Percentiles rank a stretch among this genome's conserved stretches.
Evolutionary conservation across 1,284 basidiomycete genomes (phyloP).

Genomic region (Apiotrichum veenhuisii): DNA sequence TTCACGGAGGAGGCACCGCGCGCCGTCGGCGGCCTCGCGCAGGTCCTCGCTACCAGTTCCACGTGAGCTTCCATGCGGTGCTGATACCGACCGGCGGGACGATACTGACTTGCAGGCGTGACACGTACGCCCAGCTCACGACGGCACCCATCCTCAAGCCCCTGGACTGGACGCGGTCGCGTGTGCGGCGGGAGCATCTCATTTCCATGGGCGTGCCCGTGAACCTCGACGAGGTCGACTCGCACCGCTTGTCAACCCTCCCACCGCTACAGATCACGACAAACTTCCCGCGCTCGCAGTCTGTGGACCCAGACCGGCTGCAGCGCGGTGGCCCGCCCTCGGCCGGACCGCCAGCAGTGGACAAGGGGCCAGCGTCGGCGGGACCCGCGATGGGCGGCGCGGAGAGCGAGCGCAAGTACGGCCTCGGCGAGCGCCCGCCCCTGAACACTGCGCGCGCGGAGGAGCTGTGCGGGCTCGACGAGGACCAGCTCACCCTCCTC

Average conservation of each 20-base stretch:
- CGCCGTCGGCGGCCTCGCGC: slow-evolving; percentile 71
- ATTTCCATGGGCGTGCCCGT: slow-evolving; percentile 86
- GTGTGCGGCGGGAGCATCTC: slow-evolving; percentile 79
- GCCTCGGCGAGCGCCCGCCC: slow-evolving; percentile 65
- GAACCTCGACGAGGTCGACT: slow-evolving; percentile 83
- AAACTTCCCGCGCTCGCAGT: slow-evolving; percentile 50
- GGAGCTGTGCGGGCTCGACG: slow-evolving; percentile 62
- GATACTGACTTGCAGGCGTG: slow-evolving; percentile 57
- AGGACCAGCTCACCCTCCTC: slow-evolving; percentile 63
- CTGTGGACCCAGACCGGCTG: slow-evolving; percentile 23
- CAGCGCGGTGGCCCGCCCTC: slow-evolving; percentile 12
- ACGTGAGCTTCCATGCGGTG: slow-evolving; percentile 56
- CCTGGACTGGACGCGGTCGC: slow-evolving; percentile 85
- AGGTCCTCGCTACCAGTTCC: slow-evolving; percentile 63
- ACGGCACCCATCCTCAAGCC: slow-evolving; percentile 57
- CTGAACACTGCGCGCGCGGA: slow-evolving; percentile 64
- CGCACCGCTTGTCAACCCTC: slow-evolving; percentile 63
- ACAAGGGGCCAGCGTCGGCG: slow-evolving; percentile 52
- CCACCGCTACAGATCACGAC: slow-evolving; percentile 76
- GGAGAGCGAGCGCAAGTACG: slow-evolving; percentile 53
- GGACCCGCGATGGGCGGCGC: slow-evolving; percentile 55
- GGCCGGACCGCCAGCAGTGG: neutral
- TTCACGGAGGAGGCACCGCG: slow-evolving; percentile 70
- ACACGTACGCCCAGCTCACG: slow-evolving; percentile 63
- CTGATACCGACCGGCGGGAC: neutral